These are phyloP conservation scores for Picea abies DNA, from an alignment of 83 land plant genomes.

Conservation along the genomic window DNA sequence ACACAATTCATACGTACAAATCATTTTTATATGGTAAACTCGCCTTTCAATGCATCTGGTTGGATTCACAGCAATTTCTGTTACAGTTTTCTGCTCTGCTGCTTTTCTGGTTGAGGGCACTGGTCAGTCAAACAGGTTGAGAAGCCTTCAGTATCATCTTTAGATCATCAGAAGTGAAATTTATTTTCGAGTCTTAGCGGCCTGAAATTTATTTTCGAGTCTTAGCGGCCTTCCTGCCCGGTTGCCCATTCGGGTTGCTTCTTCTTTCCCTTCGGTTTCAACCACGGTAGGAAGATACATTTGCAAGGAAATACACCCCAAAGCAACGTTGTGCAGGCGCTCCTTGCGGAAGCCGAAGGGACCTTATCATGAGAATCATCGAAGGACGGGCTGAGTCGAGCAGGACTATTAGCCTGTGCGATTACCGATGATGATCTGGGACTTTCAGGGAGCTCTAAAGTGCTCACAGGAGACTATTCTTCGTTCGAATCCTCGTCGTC, in stretches of 20 bases:
- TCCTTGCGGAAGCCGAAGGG: not conserved
- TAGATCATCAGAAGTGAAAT: not conserved
- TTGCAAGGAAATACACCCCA: conserved; percentile 7
- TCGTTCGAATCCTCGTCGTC: not conserved
- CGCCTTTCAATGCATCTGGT: no score
- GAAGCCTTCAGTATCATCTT: not conserved
- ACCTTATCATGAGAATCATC: not conserved
- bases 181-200: not conserved
- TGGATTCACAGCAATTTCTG: no score
- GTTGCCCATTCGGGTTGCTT: not conserved
- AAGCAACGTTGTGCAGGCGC: not conserved
- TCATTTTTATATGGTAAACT: no score
- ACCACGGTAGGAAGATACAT: not conserved
- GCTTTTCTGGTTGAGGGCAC: conserved; percentile 5
- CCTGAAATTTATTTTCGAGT: no score
- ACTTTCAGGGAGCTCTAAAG: not conserved
- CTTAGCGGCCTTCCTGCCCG: no score
- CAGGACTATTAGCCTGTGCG: not conserved
- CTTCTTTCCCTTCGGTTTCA: not conserved
- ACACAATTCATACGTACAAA: no score
- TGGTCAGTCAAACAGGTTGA: not conserved
- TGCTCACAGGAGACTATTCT: not conserved
- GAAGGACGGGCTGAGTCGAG: not conserved
- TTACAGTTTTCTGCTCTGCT: no score
- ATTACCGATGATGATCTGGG: not conserved